A percentile compares a stretch with the other conserved stretches of the same genome.
Conservation (phyloP, 2,329 filamentous ascomycete species). For the Aspergillus sergii region DNA sequence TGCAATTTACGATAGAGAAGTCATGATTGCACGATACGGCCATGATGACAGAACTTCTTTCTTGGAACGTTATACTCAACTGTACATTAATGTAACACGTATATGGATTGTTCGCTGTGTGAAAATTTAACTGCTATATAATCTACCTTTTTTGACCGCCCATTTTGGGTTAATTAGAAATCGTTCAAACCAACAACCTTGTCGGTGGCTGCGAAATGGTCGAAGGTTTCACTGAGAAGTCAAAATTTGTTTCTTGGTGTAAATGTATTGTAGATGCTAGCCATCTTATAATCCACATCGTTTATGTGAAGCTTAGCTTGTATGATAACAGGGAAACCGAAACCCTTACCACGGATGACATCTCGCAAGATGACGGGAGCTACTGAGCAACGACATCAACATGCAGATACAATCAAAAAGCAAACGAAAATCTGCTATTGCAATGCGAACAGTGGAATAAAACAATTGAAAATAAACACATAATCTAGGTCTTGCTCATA, state of each 20-base stretch:
- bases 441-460: slow-evolving; percentile 2
- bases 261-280: background rate
- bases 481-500: slow-evolving; percentile 6
- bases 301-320: background rate
- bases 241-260: background rate
- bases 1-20: slow-evolving; percentile 69
- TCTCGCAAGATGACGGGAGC: background rate
- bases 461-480: slow-evolving; percentile 3
- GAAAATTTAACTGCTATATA: background rate
- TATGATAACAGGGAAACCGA: background rate
- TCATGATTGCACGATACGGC: slow-evolving; percentile 28
- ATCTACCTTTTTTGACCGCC: background rate
- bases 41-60: background rate
- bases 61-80: background rate
- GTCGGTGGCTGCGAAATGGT: background rate
- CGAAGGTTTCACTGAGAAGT: background rate
- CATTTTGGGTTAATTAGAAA: background rate
- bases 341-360: background rate
- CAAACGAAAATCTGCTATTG: slow-evolving; percentile 8
- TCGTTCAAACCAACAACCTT: background rate
- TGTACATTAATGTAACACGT: background rate
- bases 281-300: background rate
- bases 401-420: background rate
- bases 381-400: background rate
- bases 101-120: background rate